Evolutionary conservation across 2,329 filamentous ascomycete genomes (phyloP).

Genomic region (Cladosporium sphaerospermum): DNA sequence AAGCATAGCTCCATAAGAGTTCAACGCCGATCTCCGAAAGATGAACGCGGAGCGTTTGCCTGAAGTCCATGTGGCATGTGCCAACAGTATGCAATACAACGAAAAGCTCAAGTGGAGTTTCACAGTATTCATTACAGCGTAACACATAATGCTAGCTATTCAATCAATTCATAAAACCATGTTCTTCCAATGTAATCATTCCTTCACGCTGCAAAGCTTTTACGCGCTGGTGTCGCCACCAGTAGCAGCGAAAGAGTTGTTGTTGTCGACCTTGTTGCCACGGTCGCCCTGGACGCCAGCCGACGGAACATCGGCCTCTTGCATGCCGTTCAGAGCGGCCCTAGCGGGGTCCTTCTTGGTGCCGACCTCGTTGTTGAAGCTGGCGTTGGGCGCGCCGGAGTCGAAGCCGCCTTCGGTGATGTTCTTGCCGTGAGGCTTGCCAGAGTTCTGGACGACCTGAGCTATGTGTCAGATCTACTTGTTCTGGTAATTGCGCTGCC

Average conservation of each 20-base stretch:
- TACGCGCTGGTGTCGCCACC: conserved; percentile 6
- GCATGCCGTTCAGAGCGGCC: conserved; percentile 36
- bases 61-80: not conserved
- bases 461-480: not conserved
- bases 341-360: conserved; percentile 50
- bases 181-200: not conserved
- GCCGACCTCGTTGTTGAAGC: conserved; percentile 49
- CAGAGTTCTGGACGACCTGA: conserved; percentile 21
- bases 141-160: not conserved
- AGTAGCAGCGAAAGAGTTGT: conserved; percentile 8
- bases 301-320: conserved; percentile 8
- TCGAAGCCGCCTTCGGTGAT: conserved; percentile 41
- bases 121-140: conserved; percentile 1
- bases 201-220: not conserved
- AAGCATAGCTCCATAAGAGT: no score
- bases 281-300: conserved; percentile 7
- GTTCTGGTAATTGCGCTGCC: not conserved
- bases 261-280: conserved; percentile 4
- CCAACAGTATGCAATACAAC: no score
- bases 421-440: conserved; percentile 48
- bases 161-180: not conserved
- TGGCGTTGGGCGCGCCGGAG: conserved; percentile 40
- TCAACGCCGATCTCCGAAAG: not conserved
- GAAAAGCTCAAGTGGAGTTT: no score
- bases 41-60: not conserved